A percentile compares a stretch with the other conserved stretches of the same genome.
phyloP scores from a whole-genome alignment of 495 filamentous ascomycete genomes.

The Penicillium subrubescens region DNA sequence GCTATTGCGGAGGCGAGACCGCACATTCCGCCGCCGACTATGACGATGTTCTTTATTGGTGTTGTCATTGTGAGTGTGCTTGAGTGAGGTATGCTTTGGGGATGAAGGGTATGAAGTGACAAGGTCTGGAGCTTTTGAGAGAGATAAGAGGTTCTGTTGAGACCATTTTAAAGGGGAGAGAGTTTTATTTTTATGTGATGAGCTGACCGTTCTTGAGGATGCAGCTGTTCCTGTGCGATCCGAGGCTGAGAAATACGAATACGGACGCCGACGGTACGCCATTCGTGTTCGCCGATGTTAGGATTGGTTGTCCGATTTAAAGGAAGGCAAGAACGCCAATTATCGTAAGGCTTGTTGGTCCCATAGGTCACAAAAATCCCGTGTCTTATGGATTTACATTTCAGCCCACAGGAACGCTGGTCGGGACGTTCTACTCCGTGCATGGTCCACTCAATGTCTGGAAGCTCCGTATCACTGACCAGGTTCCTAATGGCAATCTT shows the following conservation, averaged over 20 bases:
- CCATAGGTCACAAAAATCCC: background rate
- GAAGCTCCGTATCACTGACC: background rate
- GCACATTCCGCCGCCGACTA: constrained; percentile 32
- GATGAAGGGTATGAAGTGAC: background rate
- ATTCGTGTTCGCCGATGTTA: background rate
- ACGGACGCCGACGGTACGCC: background rate
- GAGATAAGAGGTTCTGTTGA: background rate
- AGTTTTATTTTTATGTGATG: background rate
- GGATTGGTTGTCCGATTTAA: background rate
- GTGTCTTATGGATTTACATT: background rate
- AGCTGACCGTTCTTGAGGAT: background rate
- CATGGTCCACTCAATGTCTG: background rate
- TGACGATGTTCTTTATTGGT: constrained; percentile 19
- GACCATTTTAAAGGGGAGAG: background rate
- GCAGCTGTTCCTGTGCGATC: background rate
- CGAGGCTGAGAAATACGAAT: background rate
- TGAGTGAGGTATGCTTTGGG: background rate
- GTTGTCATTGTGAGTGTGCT: background rate
- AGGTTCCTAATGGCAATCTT: too few species aligned
- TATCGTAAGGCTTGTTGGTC: background rate
- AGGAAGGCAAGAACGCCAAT: background rate
- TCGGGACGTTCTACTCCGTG: background rate
- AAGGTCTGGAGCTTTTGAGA: background rate
- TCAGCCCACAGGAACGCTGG: background rate
- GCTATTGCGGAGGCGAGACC: constrained; percentile 31